Conservation (phyloP, 108 stramenopile species). For the Stephanodiscus minutulus region DNA sequence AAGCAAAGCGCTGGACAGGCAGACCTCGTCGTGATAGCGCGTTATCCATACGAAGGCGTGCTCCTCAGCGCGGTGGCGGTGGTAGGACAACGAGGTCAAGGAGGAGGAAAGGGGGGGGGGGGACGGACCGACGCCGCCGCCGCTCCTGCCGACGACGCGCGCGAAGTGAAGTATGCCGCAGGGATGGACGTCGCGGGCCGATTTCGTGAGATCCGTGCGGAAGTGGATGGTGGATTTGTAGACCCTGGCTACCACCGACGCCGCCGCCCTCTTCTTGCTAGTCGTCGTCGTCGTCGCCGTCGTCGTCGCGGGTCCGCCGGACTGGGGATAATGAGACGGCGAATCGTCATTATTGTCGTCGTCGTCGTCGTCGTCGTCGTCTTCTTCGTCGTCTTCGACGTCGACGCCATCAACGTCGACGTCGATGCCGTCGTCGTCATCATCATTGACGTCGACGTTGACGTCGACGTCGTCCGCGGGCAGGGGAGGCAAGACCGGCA, state of each 20-base stretch:
- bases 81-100: no score
- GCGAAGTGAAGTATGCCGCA: constrained; percentile 10
- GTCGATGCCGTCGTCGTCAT: background rate
- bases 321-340: background rate
- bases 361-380: background rate
- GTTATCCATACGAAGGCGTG: constrained; percentile 26
- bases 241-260: background rate
- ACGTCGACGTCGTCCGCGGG: background rate
- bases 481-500: no score
- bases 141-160: background rate
- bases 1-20: constrained; percentile 1
- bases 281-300: background rate
- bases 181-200: constrained; percentile 2
- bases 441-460: background rate
- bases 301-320: background rate
- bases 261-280: no score
- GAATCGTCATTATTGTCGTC: background rate
- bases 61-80: constrained; percentile 7
- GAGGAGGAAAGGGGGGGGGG: background rate
- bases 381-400: background rate
- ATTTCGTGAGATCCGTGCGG: background rate
- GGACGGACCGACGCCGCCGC: background rate
- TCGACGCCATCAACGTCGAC: background rate
- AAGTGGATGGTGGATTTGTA: background rate
- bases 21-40: background rate